phyloP scores from a whole-genome alignment of 2,329 filamentous ascomycete genomes.

The Atkinsonella hypoxylon region DNA sequence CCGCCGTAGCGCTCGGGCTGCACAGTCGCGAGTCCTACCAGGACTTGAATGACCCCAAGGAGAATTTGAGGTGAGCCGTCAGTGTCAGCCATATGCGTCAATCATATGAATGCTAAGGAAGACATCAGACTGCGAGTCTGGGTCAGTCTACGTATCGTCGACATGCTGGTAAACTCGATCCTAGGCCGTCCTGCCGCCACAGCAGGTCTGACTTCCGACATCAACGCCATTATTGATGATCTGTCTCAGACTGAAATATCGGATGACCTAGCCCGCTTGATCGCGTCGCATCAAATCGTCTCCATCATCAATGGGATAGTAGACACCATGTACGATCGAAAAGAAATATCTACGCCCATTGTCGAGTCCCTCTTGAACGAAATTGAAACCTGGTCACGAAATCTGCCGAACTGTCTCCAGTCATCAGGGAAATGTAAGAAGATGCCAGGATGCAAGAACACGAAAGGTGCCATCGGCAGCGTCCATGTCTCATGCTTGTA shows the following conservation, averaged over 20 bases:
- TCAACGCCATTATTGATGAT: slow-evolving; percentile 14
- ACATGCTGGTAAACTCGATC: slow-evolving; percentile 26
- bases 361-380: slow-evolving; percentile 29
- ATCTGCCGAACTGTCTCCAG: slow-evolving; percentile 25
- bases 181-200: slow-evolving; percentile 26
- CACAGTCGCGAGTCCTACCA: slow-evolving; percentile 27
- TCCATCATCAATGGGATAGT: slow-evolving; percentile 33
- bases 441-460: slow-evolving; percentile 3
- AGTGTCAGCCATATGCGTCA: not conserved
- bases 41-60: slow-evolving; percentile 9
- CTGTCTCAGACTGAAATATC: slow-evolving; percentile 7
- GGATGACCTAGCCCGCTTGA: slow-evolving; percentile 16
- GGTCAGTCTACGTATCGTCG: slow-evolving; percentile 26
- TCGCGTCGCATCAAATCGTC: slow-evolving; percentile 29
- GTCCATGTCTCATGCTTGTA: slow-evolving; percentile 45
- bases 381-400: slow-evolving; percentile 33
- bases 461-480: slow-evolving; percentile 31
- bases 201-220: slow-evolving; percentile 16
- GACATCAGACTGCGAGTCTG: slow-evolving; percentile 21
- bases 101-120: not conserved
- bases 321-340: slow-evolving; percentile 28
- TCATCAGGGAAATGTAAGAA: slow-evolving; percentile 8
- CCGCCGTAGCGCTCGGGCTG: slow-evolving; percentile 44
- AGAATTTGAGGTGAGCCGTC: slow-evolving; percentile 13
- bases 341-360: slow-evolving; percentile 15